Conservation (phyloP, 495 filamentous ascomycete genomes). For the Talaromyces nanjingensis region DNA sequence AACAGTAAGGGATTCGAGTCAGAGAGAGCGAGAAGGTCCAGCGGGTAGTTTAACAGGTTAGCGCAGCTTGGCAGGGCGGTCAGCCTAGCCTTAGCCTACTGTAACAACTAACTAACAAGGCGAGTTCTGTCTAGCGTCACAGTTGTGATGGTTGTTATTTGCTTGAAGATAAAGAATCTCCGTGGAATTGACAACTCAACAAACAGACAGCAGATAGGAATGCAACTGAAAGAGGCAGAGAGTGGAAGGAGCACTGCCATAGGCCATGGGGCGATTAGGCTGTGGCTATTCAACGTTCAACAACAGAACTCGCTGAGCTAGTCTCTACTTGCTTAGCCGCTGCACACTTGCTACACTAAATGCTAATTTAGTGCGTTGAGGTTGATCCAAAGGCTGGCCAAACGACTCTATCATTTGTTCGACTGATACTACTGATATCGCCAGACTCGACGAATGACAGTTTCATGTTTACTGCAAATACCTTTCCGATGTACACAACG, state of each 20-base stretch:
- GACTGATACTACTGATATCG: neutral
- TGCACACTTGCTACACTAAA: neutral
- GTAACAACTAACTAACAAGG: too few species aligned
- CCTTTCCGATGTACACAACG: neutral
- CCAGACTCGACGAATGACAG: neutral
- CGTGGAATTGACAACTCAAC: neutral
- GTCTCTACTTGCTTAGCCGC: neutral
- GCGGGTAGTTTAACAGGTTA: constrained; percentile 4
- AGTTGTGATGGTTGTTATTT: too few species aligned
- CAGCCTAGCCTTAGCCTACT: neutral
- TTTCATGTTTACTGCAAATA: neutral
- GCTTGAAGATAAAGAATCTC: neutral
- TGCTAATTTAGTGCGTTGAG: neutral
- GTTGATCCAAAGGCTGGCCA: neutral
- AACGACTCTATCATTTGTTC: neutral
- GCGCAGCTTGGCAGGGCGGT: neutral
- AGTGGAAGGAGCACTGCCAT: neutral
- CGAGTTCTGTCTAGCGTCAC: too few species aligned
- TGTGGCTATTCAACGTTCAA: neutral
- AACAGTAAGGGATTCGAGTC: constrained; percentile 14
- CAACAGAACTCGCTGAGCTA: too few species aligned
- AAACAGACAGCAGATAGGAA: neutral
- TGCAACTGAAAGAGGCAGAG: neutral
- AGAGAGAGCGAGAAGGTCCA: constrained; percentile 15
- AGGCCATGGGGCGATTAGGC: neutral